These are phyloP conservation scores for Alnus glutinosa DNA, from an alignment of 306 rosid genomes.

Conservation along the genomic window DNA sequence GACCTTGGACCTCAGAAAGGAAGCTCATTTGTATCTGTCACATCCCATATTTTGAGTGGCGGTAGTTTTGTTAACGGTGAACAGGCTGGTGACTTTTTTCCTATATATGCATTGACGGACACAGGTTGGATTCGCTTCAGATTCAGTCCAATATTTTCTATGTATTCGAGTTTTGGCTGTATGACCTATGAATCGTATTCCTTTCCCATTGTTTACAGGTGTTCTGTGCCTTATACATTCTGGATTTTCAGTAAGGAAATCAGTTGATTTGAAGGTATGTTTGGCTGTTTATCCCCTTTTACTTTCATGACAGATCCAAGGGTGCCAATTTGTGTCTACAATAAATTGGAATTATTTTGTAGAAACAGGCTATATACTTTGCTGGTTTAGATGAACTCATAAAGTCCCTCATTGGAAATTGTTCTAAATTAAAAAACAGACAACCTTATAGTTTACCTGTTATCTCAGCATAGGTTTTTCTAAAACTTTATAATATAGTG, in stretches of 20 bases:
- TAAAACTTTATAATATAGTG: background rate
- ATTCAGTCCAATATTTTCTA: constrained; percentile 12
- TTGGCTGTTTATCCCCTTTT: constrained; percentile 7
- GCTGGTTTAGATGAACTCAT: constrained; percentile 5
- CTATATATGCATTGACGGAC: constrained; percentile 61
- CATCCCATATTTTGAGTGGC: constrained; percentile 34
- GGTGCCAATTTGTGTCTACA: constrained; percentile 13
- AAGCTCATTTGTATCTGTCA: constrained; percentile 55
- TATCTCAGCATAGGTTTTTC: constrained; percentile 6
- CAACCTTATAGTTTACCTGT: constrained; percentile 8
- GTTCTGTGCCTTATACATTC: constrained; percentile 55
- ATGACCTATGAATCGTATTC: constrained; percentile 14
- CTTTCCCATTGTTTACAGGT: constrained; percentile 48
- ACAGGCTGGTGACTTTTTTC: constrained; percentile 46
- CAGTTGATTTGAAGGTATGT: constrained; percentile 58
- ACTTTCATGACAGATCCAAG: constrained; percentile 18
- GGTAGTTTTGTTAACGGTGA: constrained; percentile 24
- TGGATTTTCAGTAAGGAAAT: constrained; percentile 54
- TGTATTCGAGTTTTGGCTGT: constrained; percentile 28
- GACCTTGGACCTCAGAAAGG: constrained; percentile 63
- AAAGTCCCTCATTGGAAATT: constrained; percentile 10
- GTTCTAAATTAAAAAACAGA: constrained; percentile 15
- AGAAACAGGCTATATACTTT: constrained; percentile 11
- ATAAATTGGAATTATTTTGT: constrained; percentile 21
- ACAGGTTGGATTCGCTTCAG: constrained; percentile 59